phyloP scores from a whole-genome alignment of 2,329 filamentous ascomycete species.

The Pseudogymnoascus sp. region DNA sequence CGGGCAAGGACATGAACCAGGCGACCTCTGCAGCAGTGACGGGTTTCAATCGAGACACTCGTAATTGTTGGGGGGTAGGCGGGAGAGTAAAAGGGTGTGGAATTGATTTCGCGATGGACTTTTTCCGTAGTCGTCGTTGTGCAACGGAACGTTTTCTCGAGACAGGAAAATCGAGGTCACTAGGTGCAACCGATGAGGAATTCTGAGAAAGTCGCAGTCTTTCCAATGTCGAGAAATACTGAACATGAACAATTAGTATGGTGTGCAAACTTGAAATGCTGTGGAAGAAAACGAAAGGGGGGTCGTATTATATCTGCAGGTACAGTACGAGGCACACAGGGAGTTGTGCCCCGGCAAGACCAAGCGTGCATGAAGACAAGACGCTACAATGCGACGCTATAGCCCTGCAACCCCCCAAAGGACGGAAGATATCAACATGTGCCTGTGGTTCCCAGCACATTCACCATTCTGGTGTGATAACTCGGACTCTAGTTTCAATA shows the following conservation, averaged over 20 bases:
- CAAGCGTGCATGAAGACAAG: slow-evolving; percentile 3
- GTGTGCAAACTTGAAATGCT: slow-evolving; percentile 53
- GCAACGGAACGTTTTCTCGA: slow-evolving; percentile 14
- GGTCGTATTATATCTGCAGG: slow-evolving; percentile 9
- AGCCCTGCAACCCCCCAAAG: neutral
- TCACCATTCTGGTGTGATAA: neutral
- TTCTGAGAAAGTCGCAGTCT: slow-evolving; percentile 56
- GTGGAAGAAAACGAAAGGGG: slow-evolving; percentile 14
- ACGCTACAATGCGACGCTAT: slow-evolving; percentile 5
- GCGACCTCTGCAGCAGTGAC: slow-evolving; percentile 49
- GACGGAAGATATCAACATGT: neutral
- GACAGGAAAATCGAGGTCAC: slow-evolving; percentile 18
- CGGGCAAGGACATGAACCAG: slow-evolving; percentile 63
- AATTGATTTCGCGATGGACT: neutral
- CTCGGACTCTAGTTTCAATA: slow-evolving; percentile 1
- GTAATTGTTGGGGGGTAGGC: slow-evolving; percentile 17
- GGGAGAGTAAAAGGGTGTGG: neutral
- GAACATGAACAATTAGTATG: slow-evolving; percentile 14
- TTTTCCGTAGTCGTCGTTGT: slow-evolving; percentile 17
- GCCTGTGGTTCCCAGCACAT: neutral
- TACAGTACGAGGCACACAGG: slow-evolving; percentile 3
- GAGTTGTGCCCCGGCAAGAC: neutral
- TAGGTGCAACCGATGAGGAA: slow-evolving; percentile 27
- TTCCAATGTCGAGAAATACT: slow-evolving; percentile 70
- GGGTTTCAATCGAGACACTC: slow-evolving; percentile 24